A percentile compares a stretch with the other conserved stretches of the same genome.
Evolutionary conservation across 805 yeast genomes (phyloP).

Genomic region (Hanseniaspora mollemarum): DNA sequence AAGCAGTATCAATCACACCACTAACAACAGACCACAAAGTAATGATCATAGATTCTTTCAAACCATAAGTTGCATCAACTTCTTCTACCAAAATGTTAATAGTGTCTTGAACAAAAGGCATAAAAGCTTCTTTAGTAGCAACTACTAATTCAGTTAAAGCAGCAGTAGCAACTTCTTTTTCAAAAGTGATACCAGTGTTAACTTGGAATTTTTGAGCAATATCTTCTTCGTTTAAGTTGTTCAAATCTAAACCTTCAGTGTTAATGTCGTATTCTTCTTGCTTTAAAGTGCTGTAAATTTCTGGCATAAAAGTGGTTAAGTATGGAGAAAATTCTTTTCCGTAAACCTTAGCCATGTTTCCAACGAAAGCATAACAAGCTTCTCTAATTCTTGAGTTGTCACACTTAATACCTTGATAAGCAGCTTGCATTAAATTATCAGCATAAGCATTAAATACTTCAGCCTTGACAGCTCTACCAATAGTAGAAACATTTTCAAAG

Average conservation of each 20-base stretch:
- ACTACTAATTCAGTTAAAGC: slow-evolving; percentile 78
- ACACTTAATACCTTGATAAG: slow-evolving; percentile 64
- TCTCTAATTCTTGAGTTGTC: slow-evolving; percentile 82
- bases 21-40: slow-evolving; percentile 74
- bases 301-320: slow-evolving; percentile 71
- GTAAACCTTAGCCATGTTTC: slow-evolving; percentile 89
- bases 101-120: slow-evolving; percentile 62
- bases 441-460: slow-evolving; percentile 78
- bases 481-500: slow-evolving; percentile 83
- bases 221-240: slow-evolving; percentile 48
- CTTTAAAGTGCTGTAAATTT: slow-evolving; percentile 67
- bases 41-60: slow-evolving; percentile 74
- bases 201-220: slow-evolving; percentile 65
- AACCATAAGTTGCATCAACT: slow-evolving; percentile 76
- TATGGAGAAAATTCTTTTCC: slow-evolving; percentile 81
- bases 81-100: slow-evolving; percentile 55
- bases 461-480: slow-evolving; percentile 94
- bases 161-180: slow-evolving; percentile 89
- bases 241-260: slow-evolving; percentile 42
- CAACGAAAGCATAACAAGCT: slow-evolving; percentile 84
- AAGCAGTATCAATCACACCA: slow-evolving; percentile 43
- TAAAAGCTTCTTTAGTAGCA: slow-evolving; percentile 74
- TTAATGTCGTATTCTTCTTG: slow-evolving; percentile 74
- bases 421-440: slow-evolving; percentile 77
- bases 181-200: slow-evolving; percentile 89